Base-by-base conservation (phyloP, 2,329 filamentous ascomycete genomes). In the Phyllosticta citribraziliensis region DNA sequence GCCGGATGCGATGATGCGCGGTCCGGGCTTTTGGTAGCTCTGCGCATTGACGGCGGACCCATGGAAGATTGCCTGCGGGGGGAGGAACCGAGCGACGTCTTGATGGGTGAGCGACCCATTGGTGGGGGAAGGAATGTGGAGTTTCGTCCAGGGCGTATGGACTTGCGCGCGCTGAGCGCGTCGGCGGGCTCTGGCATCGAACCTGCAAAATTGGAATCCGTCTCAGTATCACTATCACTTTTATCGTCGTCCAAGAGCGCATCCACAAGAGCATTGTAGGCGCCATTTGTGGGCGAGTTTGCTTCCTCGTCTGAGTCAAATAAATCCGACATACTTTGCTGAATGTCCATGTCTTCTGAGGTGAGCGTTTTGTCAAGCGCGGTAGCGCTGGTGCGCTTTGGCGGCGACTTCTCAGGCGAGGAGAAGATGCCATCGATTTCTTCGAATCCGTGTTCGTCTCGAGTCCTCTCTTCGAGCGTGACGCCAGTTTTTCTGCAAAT, bases 401-500 rank as follows among this genome's bases (percentile, higher is more conserved):
- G 77, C n/a, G 80, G 81, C 59, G 74, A 76, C 68, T 86, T 88
- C 66, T 84, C 83, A 14, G 92, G 91, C 20, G 92, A 96, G 9
- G 92, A 97, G 74, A 96, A 96, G 66, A 97, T 84, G 66, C 85
- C 84, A 40, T 93, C 89, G 62, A 96, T 82, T 40, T 89, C 88
- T 72, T 97, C 91, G 79, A 99, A 86, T 73, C 93, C 94, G 80
- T 96, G 81, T 72, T 95, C 91, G 75, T 97, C 93, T 76, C 91
- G 88, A 58, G 90, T 90, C 60, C 80, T 85, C 69, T 96, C 90
- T 68, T 85, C 84, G 33, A 97, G 75, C 0, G 85, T 88, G 25
- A 96, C 83, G 53, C 94, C 94, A 0, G 94, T 99, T 82, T 96
- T 95, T 67, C 93, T 97, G 47, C 20, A 67, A 56, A 57, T 9